Conservation (phyloP, 2,329 filamentous ascomycete species). For the Aspergillus terreus region DNA sequence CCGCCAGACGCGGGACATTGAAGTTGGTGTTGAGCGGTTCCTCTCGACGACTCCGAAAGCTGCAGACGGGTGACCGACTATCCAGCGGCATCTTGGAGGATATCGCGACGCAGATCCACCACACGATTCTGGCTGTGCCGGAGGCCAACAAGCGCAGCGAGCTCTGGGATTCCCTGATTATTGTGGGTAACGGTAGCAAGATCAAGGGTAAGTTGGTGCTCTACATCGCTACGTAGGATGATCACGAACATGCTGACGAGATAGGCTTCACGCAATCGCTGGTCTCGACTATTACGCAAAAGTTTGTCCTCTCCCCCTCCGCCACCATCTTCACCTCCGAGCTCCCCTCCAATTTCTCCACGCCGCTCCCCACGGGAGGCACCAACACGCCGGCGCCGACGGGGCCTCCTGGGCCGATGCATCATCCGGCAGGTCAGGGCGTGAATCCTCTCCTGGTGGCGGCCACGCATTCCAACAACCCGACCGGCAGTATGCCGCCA, state of each 20-base stretch:
- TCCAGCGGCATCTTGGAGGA: slow-evolving; percentile 70
- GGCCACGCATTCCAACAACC: slow-evolving; percentile 60
- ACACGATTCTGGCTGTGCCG: slow-evolving; percentile 75
- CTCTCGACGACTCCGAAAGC: slow-evolving; percentile 48
- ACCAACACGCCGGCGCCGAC: slow-evolving; percentile 70
- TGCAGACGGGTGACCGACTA: slow-evolving; percentile 28
- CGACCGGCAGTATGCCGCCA: slow-evolving; percentile 27
- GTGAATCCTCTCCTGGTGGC: slow-evolving; percentile 92
- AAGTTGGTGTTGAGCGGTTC: slow-evolving; percentile 61
- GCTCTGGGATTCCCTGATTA: slow-evolving; percentile 88
- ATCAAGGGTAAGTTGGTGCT: slow-evolving; percentile 49
- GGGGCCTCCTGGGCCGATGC: slow-evolving; percentile 47
- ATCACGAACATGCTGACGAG: slow-evolving; percentile 1
- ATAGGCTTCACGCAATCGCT: slow-evolving; percentile 84
- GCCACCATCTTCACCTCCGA: slow-evolving; percentile 97
- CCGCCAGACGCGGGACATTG: slow-evolving; percentile 53
- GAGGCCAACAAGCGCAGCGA: slow-evolving; percentile 79
- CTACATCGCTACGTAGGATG: not conserved
- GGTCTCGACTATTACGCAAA: slow-evolving; percentile 70
- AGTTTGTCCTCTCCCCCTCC: slow-evolving; percentile 87
- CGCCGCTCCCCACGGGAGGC: slow-evolving; percentile 81
- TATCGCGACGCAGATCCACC: slow-evolving; percentile 79
- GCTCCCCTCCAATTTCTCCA: slow-evolving; percentile 88
- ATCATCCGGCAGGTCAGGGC: slow-evolving; percentile 55
- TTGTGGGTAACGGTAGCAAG: slow-evolving; percentile 81